These are phyloP conservation scores for Fusarium praegraminearum DNA, from an alignment of 2,329 filamentous ascomycete species.

Conservation along the genomic window DNA sequence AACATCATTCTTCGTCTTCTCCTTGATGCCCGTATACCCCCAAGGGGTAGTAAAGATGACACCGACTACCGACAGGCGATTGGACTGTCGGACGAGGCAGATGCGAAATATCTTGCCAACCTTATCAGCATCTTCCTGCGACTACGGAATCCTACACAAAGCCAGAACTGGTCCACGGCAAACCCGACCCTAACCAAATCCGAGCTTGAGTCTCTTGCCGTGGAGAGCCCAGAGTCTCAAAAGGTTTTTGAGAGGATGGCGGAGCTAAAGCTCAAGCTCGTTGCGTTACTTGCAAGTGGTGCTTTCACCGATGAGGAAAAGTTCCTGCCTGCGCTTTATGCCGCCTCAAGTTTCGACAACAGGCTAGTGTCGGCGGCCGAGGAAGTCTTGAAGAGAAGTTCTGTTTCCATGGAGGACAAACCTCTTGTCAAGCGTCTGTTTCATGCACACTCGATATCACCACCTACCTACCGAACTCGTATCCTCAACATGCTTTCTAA, in stretches of 20 bases:
- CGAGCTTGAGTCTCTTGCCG: slow-evolving; percentile 50
- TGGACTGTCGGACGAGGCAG: slow-evolving; percentile 73
- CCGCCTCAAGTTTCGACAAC: slow-evolving; percentile 84
- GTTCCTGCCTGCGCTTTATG: slow-evolving; percentile 85
- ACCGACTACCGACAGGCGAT: slow-evolving; percentile 72
- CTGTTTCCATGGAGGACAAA: slow-evolving; percentile 78
- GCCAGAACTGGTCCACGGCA: slow-evolving; percentile 47
- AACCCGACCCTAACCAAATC: slow-evolving; percentile 52
- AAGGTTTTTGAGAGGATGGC: slow-evolving; percentile 58
- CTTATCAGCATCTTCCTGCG: slow-evolving; percentile 82
- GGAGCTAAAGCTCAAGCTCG: slow-evolving; percentile 67
- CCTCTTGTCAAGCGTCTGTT: slow-evolving; percentile 75
- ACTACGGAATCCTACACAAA: slow-evolving; percentile 50
- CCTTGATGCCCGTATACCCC: slow-evolving; percentile 76
- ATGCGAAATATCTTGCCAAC: slow-evolving; percentile 78
- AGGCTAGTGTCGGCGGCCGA: slow-evolving; percentile 87
- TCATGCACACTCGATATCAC: slow-evolving; percentile 77
- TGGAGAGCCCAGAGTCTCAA: slow-evolving; percentile 70
- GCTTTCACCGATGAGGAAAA: slow-evolving; percentile 87
- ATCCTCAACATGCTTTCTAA: slow-evolving; percentile 82
- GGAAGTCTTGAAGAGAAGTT: slow-evolving; percentile 85
- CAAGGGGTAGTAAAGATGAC: slow-evolving; percentile 84
- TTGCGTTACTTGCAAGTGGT: slow-evolving; percentile 82
- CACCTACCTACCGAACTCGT: slow-evolving; percentile 79
- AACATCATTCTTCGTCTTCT: slow-evolving; percentile 84